A percentile compares a stretch with the other conserved stretches of the same genome.
phyloP scores from a whole-genome alignment of 225 moss, liverwort and hornwort genomes.

The Pseudoscleropodium purum region DNA sequence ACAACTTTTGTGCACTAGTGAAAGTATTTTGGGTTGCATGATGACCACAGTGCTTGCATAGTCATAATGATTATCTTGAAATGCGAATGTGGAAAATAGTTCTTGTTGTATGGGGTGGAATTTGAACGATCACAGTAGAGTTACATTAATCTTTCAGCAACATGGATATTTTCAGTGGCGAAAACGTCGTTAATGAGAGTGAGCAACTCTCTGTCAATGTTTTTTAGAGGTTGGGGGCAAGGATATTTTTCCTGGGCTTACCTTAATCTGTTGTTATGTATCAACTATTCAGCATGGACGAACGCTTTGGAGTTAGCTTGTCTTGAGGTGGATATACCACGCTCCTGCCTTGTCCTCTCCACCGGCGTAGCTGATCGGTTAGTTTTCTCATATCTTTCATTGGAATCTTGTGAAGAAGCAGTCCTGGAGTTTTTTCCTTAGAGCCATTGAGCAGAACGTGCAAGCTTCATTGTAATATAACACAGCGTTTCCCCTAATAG shows the following conservation, averaged over 20 bases:
- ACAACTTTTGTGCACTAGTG: not conserved
- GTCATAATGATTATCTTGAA: not conserved
- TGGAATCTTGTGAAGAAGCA: not conserved
- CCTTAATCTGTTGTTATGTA: not conserved
- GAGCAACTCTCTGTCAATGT: not conserved
- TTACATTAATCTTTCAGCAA: not conserved
- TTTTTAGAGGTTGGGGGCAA: not conserved
- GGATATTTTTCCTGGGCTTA: not conserved
- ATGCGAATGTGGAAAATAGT: not conserved
- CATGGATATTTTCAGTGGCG: not conserved
- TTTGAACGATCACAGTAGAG: not conserved
- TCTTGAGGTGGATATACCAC: constrained; percentile 60
- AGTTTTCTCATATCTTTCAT: not conserved
- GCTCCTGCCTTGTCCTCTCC: constrained; percentile 75
- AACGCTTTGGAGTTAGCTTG: constrained; percentile 90
- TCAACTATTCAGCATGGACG: constrained; percentile 68
- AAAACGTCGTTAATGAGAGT: not conserved
- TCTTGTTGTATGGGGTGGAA: not conserved
- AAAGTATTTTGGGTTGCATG: not conserved
- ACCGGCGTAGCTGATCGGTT: constrained; percentile 76
- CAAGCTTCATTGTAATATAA: not conserved
- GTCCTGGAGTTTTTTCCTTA: not conserved
- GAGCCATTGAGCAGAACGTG: not conserved
- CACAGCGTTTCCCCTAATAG: not conserved
- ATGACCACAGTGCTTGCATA: not conserved